Conservation (phyloP, 331 rosid species). For the Malus hybrid region DNA sequence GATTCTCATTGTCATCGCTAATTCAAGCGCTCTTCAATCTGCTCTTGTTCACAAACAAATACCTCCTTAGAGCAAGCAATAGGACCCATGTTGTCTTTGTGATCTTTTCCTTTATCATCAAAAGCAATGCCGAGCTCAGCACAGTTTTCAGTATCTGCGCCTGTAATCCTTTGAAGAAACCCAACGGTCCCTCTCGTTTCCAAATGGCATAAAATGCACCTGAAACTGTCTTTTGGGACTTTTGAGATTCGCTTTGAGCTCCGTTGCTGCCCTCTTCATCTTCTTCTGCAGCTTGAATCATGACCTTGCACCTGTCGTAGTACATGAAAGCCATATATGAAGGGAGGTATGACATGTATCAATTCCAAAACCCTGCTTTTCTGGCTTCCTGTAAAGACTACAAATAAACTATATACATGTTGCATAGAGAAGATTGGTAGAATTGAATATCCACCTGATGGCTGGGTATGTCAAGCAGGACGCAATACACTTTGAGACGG, state of each 20-base stretch:
- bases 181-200: slow-evolving; percentile 73
- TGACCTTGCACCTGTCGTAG: slow-evolving; percentile 69
- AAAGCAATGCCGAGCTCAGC: slow-evolving; percentile 75
- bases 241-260: slow-evolving; percentile 36
- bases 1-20: slow-evolving; percentile 2
- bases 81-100: slow-evolving; percentile 70
- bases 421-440: slow-evolving; percentile 5
- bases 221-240: slow-evolving; percentile 50
- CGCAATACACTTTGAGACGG: slow-evolving; percentile 85
- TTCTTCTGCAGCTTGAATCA: slow-evolving; percentile 81
- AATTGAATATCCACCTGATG: slow-evolving; percentile 56
- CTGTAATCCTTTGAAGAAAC: slow-evolving; percentile 87
- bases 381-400: not conserved
- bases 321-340: slow-evolving; percentile 4
- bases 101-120: slow-evolving; percentile 93
- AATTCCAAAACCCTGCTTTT: not conserved
- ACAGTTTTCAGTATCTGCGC: slow-evolving; percentile 94
- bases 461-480: slow-evolving; percentile 96
- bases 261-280: slow-evolving; percentile 31
- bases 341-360: not conserved
- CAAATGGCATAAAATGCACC: slow-evolving; percentile 66
- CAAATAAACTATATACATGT: not conserved
- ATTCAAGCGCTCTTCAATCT: slow-evolving; percentile 48
- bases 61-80: slow-evolving; percentile 54
- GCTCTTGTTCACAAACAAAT: slow-evolving; percentile 33